Evolutionary conservation across 2,329 filamentous ascomycete species (phyloP), one percentile per base, ranked within the genome.

Genomic region (Bipolaris cookei): DNA sequence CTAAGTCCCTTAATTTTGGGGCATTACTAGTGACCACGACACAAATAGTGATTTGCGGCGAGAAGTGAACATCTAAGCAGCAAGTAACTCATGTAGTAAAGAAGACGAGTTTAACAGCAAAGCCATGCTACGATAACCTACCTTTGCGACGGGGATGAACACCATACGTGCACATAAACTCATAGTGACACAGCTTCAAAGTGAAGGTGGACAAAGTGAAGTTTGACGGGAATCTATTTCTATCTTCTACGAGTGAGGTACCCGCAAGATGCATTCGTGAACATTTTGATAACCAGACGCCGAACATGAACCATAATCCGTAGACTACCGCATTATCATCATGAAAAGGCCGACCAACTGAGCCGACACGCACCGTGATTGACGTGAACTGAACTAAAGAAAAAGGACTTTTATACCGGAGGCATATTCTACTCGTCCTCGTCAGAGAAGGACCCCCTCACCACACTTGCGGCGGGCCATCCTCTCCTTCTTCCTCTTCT

Each of bases 391-490:
- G 44, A 49, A 61, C 52, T 37, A 46, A 59, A 62, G 50, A 45
- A 62, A 65, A 51, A 60, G 59, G 57, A 58, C 53, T 64, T 65
- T 66, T 51, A 34, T 14, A 38, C 35, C 20, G 34, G 21, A 42
- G 54, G 56, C 39, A 61, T 21, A 28, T 32, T 56, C 54, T 69
- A 70, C 21, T 76, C 73, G 43, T 76, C 73, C 67, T 76, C 73
- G 37, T 75, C 72, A 4, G 72, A 73, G 70, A 92, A 92, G 64
- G 64, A 95, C 91, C 80, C 95, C 91, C 83, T 94, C 91, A 75
- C 91, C 91, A 72, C 91, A 86, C 91, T 98, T 98, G 77, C 92
- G 87, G 78, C 92, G 88, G 65, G 92, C 92, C 89, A 96, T 95
- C 59, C 73, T 64, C 37, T 75, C 92, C 89, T 97, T 96, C 91